Percentiles rank a stretch among this genome's conserved stretches.
Conservation (phyloP, 352 stramenopile species). For the Elongisporangium anandrum region DNA sequence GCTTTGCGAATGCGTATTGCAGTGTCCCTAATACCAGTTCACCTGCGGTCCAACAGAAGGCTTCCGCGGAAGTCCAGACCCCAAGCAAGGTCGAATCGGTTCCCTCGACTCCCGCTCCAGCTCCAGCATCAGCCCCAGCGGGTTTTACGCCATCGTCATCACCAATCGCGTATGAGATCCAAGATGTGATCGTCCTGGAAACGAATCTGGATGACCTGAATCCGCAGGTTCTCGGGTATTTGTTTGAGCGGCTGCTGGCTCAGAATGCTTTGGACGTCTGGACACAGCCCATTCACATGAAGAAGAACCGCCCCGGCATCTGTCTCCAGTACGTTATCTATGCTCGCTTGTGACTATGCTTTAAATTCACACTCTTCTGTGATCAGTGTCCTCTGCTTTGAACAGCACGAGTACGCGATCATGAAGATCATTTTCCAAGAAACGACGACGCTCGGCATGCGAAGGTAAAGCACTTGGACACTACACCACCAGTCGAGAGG, state of each 20-base stretch:
- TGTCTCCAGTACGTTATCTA: conserved; percentile 51
- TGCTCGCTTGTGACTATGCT: not conserved
- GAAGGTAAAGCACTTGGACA: conserved; percentile 53
- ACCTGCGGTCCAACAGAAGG: not conserved
- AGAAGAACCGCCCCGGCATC: conserved; percentile 82
- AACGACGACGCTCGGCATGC: conserved; percentile 88
- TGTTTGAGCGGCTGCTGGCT: conserved; percentile 54
- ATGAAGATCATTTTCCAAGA: conserved; percentile 69
- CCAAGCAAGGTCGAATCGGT: not conserved
- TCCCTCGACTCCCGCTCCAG: not conserved
- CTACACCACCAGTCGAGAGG: conserved; percentile 4
- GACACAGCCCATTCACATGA: conserved; percentile 89
- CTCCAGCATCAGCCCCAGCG: conserved; percentile 4
- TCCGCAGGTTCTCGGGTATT: conserved; percentile 75
- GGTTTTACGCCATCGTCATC: conserved; percentile 13
- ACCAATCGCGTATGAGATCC: conserved; percentile 13
- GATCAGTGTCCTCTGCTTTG: conserved; percentile 69
- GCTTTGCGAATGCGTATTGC: conserved; percentile 21
- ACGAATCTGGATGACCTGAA: conserved; percentile 92
- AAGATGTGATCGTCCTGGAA: conserved; percentile 78
- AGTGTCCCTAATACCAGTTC: not conserved
- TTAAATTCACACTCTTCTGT: not conserved
- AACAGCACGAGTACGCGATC: conserved; percentile 49
- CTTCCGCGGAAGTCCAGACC: not conserved
- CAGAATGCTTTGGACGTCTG: conserved; percentile 83